phyloP scores from a whole-genome alignment of 805 yeast genomes.

The Yarrowia divulgata region DNA sequence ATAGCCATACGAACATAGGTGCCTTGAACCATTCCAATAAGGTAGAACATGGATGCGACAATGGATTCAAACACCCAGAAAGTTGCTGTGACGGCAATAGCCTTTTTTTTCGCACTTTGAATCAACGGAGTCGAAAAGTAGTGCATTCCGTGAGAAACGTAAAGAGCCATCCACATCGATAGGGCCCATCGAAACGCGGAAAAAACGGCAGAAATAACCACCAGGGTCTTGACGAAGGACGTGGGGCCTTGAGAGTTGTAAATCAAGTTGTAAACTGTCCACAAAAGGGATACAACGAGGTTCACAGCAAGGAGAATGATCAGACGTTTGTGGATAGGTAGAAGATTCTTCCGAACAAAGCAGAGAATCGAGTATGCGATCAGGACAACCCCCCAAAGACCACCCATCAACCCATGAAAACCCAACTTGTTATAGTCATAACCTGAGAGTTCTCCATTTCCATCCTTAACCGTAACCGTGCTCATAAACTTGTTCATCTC shows the following conservation, averaged over 20 bases:
- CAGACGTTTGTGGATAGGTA: slow-evolving; percentile 10
- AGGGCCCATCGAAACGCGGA: slow-evolving; percentile 18
- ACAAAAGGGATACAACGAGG: neutral
- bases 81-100: slow-evolving; percentile 12
- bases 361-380: neutral
- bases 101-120: slow-evolving; percentile 15
- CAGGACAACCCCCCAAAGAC: neutral
- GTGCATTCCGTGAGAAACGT: slow-evolving; percentile 30
- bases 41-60: slow-evolving; percentile 30
- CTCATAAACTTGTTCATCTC: slow-evolving; percentile 20
- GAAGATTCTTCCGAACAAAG: neutral
- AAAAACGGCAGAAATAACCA: slow-evolving; percentile 10
- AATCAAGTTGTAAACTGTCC: slow-evolving; percentile 5
- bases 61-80: slow-evolving; percentile 22
- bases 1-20: slow-evolving; percentile 26
- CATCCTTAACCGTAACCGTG: neutral
- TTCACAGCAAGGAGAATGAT: neutral
- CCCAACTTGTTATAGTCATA: slow-evolving; percentile 21
- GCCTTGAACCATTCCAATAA: slow-evolving; percentile 27
- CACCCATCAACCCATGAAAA: neutral
- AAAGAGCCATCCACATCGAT: neutral
- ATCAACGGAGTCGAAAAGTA: slow-evolving; percentile 25
- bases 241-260: slow-evolving; percentile 15
- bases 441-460: slow-evolving; percentile 9
- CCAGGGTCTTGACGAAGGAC: neutral